Evolutionary conservation across 305 asterid species (phyloP), one percentile per base, ranked within the genome.

Genomic region (Solanum hybrid): DNA sequence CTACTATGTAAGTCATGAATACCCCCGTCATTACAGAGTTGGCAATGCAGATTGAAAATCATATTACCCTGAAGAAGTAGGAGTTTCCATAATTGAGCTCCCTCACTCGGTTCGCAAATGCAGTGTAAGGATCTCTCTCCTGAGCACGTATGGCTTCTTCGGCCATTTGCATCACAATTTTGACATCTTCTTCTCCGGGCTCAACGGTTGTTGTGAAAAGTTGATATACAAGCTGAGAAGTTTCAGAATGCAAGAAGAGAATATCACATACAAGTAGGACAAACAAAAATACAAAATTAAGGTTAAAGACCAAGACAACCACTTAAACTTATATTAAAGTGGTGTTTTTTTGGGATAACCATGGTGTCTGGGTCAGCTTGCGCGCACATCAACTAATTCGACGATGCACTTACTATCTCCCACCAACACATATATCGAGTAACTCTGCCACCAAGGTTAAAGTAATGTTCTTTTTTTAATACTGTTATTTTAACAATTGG

Each of bases 101-200:
- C 92, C 97, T 95, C 93, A 96, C 98, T 91, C 98, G 97, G 89
- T 97, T 96, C n/a, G 97, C 87, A 92, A 96, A 95, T 90, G 94
- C 98, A 84, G 98, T 97, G 91, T 93, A 94, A 39, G 98, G 99
- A 91, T 97, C 99, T 92, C 99, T 96, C 93, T 96, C 96, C 91
- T 97, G 99, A 90, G 99, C 98, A 91, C 94, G 97, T 84, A 97
- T 97, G 90, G 98, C 94, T 94, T 97, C 99, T 95, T 96, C 98
- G 17, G 99, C 98, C 98, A 97, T 95, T 93, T 97, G 98, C 99
- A 96, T 97, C 93, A 97, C 98, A 91, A 97, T 96, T 88, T 95
- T 97, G 89, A 96, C 95, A 89, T 97, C 99, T 93, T 95, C 98
- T 92, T 96, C 98, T 89, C 96, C 95, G 22, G 98, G 98, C 90